A percentile compares a stretch with the other conserved stretches of the same genome.
Evolutionary conservation across 2,329 filamentous ascomycete species (phyloP).

Genomic region (Trichoderma hamatum): DNA sequence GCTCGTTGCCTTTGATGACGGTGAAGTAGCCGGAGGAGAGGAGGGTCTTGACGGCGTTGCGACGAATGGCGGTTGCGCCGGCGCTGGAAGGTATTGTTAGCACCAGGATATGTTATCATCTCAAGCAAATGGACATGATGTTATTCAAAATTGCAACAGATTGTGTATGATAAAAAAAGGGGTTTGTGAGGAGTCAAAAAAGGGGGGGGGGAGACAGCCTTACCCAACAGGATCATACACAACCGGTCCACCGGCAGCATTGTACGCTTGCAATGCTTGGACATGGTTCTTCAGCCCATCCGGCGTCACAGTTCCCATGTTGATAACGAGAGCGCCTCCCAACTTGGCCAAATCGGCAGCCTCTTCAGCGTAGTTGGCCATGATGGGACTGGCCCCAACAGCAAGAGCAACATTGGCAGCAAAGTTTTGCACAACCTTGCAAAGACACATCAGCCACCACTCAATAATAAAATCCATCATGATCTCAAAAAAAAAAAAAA

Average conservation of each 20-base stretch:
- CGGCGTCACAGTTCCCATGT: constrained; percentile 89
- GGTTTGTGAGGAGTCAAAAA: not conserved
- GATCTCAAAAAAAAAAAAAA: not conserved
- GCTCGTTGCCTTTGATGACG: constrained; percentile 92
- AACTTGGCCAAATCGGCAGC: constrained; percentile 77
- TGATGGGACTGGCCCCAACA: constrained; percentile 87
- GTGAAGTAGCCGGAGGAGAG: constrained; percentile 76
- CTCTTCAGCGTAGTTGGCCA: constrained; percentile 86
- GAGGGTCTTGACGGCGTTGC: constrained; percentile 70
- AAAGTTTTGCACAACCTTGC: constrained; percentile 82
- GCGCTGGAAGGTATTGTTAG: constrained; percentile 49
- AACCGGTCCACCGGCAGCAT: constrained; percentile 71
- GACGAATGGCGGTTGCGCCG: constrained; percentile 76
- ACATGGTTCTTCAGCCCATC: constrained; percentile 73
- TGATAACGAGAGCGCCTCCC: constrained; percentile 80
- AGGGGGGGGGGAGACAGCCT: constrained; percentile 36
- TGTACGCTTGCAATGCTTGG: constrained; percentile 79
- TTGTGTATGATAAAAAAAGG: not conserved
- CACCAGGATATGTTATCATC: not conserved
- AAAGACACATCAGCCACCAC: not conserved
- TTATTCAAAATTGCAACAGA: not conserved
- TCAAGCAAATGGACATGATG: not conserved
- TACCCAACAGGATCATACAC: constrained; percentile 87
- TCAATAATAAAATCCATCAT: too few relatives aligned
- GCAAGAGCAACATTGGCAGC: constrained; percentile 87